Conservation (phyloP, 176 grass and related monocot genomes). For the Oropetium thomaeum region DNA sequence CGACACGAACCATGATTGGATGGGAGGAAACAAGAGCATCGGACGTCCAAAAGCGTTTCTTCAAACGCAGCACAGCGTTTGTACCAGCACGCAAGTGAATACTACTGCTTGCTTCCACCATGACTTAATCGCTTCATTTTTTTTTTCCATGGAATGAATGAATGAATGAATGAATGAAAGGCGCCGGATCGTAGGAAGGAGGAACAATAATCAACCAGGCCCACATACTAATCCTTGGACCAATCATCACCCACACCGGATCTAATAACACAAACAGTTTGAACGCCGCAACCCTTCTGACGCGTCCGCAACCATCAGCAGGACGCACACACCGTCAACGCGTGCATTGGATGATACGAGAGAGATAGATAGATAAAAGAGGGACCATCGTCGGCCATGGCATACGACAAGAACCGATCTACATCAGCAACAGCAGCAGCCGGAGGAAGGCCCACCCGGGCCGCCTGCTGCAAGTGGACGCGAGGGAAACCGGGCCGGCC, state of each 20-base stretch:
- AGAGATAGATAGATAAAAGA: background rate
- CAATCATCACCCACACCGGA: background rate
- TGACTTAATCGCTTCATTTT: no score
- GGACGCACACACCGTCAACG: background rate
- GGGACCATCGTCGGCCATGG: background rate
- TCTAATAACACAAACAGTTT: background rate
- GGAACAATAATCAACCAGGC: background rate
- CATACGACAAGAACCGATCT: background rate
- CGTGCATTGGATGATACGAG: background rate
- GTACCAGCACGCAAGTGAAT: background rate
- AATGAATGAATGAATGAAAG: no score
- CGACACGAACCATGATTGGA: background rate
- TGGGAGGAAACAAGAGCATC: background rate
- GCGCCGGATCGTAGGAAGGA: background rate
- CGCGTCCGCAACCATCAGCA: background rate
- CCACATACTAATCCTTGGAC: background rate
- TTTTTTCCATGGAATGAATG: no score
- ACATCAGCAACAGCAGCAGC: background rate
- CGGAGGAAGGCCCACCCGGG: background rate
- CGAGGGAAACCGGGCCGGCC: no score
- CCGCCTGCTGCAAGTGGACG: no score
- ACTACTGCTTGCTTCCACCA: no score
- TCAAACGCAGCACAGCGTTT: background rate
- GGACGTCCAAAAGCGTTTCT: background rate
- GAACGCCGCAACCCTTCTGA: background rate